Evolutionary conservation across 2,329 filamentous ascomycete genomes (phyloP).

Genomic region (Fusarium mundagurra): DNA sequence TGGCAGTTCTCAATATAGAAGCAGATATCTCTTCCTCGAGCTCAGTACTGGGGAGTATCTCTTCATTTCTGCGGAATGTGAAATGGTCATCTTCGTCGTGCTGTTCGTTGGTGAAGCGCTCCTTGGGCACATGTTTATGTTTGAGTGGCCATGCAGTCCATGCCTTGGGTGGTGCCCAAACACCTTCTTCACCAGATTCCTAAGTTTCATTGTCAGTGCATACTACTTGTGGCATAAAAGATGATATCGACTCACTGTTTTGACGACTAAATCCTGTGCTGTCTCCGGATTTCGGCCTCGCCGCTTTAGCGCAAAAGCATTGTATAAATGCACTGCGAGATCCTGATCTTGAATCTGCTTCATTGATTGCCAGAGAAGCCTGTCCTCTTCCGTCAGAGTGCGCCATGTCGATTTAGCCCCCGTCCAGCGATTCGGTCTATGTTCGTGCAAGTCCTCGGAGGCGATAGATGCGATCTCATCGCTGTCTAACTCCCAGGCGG

Average conservation of each 20-base stretch:
- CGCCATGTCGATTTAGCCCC: conserved; percentile 76
- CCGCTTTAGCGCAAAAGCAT: conserved; percentile 74
- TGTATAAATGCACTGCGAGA: conserved; percentile 80
- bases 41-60: conserved; percentile 63
- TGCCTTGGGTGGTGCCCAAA: conserved; percentile 63
- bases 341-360: conserved; percentile 72
- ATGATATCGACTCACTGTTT: conserved; percentile 38
- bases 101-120: conserved; percentile 59
- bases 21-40: conserved; percentile 78
- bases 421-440: conserved; percentile 77
- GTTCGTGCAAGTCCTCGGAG: conserved; percentile 57
- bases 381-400: conserved; percentile 68
- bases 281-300: conserved; percentile 40
- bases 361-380: conserved; percentile 70
- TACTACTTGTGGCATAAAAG: not conserved
- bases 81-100: conserved; percentile 61
- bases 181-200: conserved; percentile 44
- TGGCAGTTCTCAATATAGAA: conserved; percentile 72
- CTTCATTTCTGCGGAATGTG: conserved; percentile 58
- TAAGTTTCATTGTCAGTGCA: conserved; percentile 18
- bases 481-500: conserved; percentile 56
- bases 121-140: conserved; percentile 67
- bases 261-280: conserved; percentile 43
- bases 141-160: conserved; percentile 92
- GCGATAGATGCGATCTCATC: conserved; percentile 58